Conservation (phyloP, 257 asterid genomes). For the Penstemon newberryi region DNA sequence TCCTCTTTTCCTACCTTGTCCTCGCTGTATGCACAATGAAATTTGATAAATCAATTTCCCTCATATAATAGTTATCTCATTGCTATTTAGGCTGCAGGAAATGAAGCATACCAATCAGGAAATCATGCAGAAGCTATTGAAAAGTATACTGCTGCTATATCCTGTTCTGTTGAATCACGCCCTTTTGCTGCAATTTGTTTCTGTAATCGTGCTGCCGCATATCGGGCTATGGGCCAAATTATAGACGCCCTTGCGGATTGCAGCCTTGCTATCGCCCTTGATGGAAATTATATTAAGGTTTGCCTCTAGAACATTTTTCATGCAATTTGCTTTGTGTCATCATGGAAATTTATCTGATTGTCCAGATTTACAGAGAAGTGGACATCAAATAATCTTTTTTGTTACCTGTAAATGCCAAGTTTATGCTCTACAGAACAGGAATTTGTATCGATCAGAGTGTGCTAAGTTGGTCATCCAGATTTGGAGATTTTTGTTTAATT, state of each 20-base stretch:
- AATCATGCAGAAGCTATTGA: slow-evolving; percentile 81
- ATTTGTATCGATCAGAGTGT: slow-evolving; percentile 6
- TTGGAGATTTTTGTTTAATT: not conserved
- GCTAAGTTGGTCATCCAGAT: slow-evolving; percentile 9
- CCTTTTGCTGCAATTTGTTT: slow-evolving; percentile 94
- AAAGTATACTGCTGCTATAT: slow-evolving; percentile 82
- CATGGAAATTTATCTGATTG: slow-evolving; percentile 1
- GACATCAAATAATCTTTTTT: slow-evolving; percentile 11
- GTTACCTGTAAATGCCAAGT: slow-evolving; percentile 5
- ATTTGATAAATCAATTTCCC: slow-evolving; percentile 8
- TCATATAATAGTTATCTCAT: slow-evolving; percentile 20
- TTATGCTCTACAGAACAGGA: slow-evolving; percentile 1
- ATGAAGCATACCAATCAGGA: slow-evolving; percentile 86
- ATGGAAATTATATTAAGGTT: slow-evolving; percentile 81
- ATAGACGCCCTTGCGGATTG: slow-evolving; percentile 94
- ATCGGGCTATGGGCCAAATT: slow-evolving; percentile 81
- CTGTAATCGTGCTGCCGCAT: slow-evolving; percentile 96
- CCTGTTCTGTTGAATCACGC: slow-evolving; percentile 79
- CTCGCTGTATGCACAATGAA: slow-evolving; percentile 23
- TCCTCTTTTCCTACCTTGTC: slow-evolving; percentile 4
- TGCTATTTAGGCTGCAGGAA: slow-evolving; percentile 76
- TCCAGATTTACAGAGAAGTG: slow-evolving; percentile 14
- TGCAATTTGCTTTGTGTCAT: slow-evolving; percentile 8
- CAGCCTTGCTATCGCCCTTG: slow-evolving; percentile 91
- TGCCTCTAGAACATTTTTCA: slow-evolving; percentile 30